Evolutionary conservation across 768 basidiomycete genomes (phyloP).

Genomic region (Trametes gibbosa): DNA sequence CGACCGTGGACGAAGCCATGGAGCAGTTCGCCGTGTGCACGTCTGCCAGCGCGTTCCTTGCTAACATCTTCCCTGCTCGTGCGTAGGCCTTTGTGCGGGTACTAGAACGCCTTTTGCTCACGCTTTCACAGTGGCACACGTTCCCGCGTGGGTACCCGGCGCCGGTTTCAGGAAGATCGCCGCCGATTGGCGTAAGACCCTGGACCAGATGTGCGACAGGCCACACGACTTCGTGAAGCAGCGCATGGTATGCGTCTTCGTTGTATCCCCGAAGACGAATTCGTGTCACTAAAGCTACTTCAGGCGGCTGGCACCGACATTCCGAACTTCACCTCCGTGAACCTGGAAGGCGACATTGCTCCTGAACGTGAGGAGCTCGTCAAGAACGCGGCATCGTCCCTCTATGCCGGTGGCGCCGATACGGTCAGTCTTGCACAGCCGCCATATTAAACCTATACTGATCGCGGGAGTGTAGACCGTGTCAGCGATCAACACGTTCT

Average conservation of each 20-base stretch:
- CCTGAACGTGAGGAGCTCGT: constrained; percentile 59
- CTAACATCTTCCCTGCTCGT: constrained; percentile 32
- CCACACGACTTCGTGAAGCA: constrained; percentile 33
- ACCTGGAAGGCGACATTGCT: constrained; percentile 49
- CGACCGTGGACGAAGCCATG: constrained; percentile 32
- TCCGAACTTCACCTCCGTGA: constrained; percentile 55
- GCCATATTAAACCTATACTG: not conserved
- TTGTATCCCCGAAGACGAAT: not conserved
- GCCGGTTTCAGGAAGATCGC: constrained; percentile 33
- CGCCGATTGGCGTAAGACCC: constrained; percentile 13
- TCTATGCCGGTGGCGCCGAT: constrained; percentile 33
- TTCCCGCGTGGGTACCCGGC: constrained; percentile 42
- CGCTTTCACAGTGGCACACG: constrained; percentile 29
- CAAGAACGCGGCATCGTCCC: constrained; percentile 52
- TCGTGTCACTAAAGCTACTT: not conserved
- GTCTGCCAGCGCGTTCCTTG: constrained; percentile 30
- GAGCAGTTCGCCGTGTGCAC: constrained; percentile 25
- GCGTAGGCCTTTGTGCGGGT: not conserved
- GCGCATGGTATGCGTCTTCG: constrained; percentile 30
- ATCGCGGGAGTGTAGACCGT: constrained; percentile 20
- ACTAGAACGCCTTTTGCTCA: not conserved
- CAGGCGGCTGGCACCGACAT: not conserved
- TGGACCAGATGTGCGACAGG: constrained; percentile 28
- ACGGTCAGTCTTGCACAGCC: constrained; percentile 31
- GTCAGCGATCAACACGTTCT: constrained; percentile 30